phyloP scores from a whole-genome alignment of 495 filamentous ascomycete species.

The Penicillium simplicissimum region DNA sequence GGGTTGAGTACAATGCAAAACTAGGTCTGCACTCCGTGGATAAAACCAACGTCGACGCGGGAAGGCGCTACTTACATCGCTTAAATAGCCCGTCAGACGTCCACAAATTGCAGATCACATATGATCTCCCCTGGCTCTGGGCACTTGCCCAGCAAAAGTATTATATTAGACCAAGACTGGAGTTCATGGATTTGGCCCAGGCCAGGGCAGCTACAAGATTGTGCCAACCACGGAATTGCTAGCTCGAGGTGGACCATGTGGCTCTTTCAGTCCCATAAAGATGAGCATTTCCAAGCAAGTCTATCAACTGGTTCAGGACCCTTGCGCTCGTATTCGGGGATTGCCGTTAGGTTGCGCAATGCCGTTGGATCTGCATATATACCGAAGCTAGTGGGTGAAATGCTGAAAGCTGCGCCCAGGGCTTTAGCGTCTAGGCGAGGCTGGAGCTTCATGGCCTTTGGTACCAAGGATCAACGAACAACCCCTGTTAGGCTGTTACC shows the following conservation, averaged over 20 bases:
- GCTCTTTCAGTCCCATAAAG: not conserved
- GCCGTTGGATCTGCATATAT: not conserved
- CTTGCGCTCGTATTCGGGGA: slow-evolving; percentile 2
- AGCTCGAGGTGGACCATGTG: slow-evolving; percentile 3
- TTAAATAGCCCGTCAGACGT: not conserved
- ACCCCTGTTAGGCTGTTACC: not conserved
- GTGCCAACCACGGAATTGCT: slow-evolving; percentile 1
- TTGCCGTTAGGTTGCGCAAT: not conserved
- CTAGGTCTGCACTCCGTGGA: no score
- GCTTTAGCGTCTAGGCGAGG: not conserved
- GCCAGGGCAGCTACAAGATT: not conserved
- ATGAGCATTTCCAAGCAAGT: not conserved
- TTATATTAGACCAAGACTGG: not conserved
- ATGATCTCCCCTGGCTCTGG: not conserved
- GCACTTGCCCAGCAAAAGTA: not conserved
- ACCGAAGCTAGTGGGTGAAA: not conserved
- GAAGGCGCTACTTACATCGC: no score
- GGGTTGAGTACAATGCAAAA: not conserved
- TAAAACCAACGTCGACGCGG: no score
- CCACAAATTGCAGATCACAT: not conserved
- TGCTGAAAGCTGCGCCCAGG: not conserved
- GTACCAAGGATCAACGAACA: not conserved
- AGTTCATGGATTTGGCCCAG: not conserved
- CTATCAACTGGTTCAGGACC: not conserved
- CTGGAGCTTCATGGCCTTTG: not conserved